Base-by-base conservation (phyloP, 257 asterid genomes). In the Solanum raphanifolium region DNA sequence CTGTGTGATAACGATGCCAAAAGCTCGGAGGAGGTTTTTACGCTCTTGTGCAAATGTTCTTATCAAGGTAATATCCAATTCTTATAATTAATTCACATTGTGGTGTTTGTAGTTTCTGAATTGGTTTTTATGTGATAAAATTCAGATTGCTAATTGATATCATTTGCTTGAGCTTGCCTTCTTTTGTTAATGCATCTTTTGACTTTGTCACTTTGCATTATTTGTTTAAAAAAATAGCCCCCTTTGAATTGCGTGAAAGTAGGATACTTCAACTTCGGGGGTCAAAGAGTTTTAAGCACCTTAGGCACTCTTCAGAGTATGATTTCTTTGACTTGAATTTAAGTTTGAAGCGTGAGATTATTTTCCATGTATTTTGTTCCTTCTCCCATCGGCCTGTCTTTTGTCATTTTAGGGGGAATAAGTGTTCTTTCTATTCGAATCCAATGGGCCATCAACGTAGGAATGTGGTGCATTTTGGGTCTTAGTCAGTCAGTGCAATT, bases 1-100 rank as follows among this genome's bases (percentile, higher is more conserved):
- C 91, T 96, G 83, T 96, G 98, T 84, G 98, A 96, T 89, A 95
- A 90, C 81, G 99, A 95, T 93, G 92, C 91, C 88, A 94, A 92
- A 85, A 95, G 98, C 86, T 93, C 94, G 2, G 92, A 90, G 89
- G 98, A 96, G 90, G 94, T 92, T 74, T 83, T 93, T 84, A 91
- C 93, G 29, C 97, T 96, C 88, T 76, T 96, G 91, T 95, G 95
- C 87, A 93, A 90, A 92, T 95, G 99, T 87, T 95, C 98, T 76
- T 95, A 96, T 89, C 99, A 95, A 96, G 99, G 99, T 95, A 89
- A 35, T 90, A 52, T 83, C 48, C 87, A 71, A 32, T 71, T 16
- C n/a, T 71, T 16, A 32, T 27, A 13, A 15, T 31, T 31, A 27
- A 31, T 71, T 32, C 13, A 58, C 43, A 39, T 20, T 41, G 12